phyloP scores from a whole-genome alignment of 768 basidiomycete species.

The Lactarius akahatsu region DNA sequence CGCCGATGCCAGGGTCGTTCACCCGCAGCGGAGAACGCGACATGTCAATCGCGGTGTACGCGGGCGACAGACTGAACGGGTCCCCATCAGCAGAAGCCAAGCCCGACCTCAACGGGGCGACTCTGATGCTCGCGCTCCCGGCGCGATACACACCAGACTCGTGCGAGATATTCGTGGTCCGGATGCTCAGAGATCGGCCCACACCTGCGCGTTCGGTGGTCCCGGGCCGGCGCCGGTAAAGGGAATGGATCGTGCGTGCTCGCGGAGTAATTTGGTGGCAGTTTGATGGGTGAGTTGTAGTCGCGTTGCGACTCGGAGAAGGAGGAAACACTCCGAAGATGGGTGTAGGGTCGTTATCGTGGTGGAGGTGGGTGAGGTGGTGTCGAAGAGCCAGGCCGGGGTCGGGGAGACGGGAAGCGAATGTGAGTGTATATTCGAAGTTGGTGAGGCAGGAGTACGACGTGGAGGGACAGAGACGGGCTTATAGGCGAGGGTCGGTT shows the following conservation, averaged over 20 bases:
- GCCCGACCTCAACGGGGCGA: neutral
- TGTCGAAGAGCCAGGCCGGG: neutral
- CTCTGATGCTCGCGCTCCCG: too few relatives aligned
- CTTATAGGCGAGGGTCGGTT: neutral
- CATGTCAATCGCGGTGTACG: constrained; percentile 20
- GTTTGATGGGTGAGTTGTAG: too few relatives aligned
- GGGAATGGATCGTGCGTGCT: neutral
- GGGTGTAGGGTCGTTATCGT: neutral
- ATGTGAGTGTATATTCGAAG: constrained; percentile 14
- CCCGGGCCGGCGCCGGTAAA: neutral
- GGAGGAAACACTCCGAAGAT: neutral
- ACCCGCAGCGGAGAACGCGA: constrained; percentile 2
- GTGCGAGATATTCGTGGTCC: neutral
- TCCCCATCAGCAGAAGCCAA: neutral
- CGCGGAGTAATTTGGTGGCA: too few relatives aligned
- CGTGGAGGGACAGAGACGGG: constrained; percentile 2
- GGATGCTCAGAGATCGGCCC: neutral
- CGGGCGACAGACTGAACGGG: constrained; percentile 22
- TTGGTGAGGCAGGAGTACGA: neutral
- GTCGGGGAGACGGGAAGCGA: constrained; percentile 14
- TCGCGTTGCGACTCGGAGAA: too few relatives aligned
- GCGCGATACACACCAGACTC: too few relatives aligned
- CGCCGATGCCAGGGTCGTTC: neutral
- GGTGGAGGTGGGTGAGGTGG: neutral
- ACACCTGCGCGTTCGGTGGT: neutral